These are phyloP conservation scores for Colletotrichum paranaense DNA, from an alignment of 2,329 filamentous ascomycete genomes.

Conservation along the genomic window DNA sequence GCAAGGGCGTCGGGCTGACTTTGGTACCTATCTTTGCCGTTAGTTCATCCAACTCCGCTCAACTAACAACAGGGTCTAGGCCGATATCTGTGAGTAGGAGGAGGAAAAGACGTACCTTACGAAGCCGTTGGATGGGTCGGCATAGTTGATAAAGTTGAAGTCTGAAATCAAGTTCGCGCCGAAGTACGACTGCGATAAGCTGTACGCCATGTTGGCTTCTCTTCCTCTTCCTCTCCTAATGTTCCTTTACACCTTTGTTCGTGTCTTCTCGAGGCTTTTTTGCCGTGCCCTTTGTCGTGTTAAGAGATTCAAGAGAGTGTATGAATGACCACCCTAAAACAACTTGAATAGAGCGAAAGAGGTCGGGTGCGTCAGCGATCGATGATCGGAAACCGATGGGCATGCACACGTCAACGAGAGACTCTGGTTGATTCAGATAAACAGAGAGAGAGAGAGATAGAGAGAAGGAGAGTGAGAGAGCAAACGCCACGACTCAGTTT, in stretches of 20 bases:
- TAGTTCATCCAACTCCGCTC: not conserved
- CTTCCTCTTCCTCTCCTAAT: not conserved
- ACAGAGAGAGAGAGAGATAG: not conserved
- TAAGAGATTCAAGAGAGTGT: not conserved
- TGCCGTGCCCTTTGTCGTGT: not conserved
- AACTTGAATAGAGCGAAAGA: not conserved
- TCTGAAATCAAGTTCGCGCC: constrained; percentile 56
- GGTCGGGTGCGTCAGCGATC: not conserved
- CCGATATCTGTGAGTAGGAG: not conserved
- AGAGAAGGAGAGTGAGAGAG: not conserved
- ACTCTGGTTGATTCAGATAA: not conserved
- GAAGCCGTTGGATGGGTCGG: constrained; percentile 75
- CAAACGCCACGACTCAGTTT: not conserved
- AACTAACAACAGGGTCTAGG: not conserved
- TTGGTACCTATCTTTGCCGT: constrained; percentile 52
- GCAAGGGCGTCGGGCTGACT: constrained; percentile 51
- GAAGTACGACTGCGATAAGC: constrained; percentile 54
- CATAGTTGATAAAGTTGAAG: constrained; percentile 62
- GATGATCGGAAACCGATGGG: not conserved
- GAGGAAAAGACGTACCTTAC: constrained; percentile 66
- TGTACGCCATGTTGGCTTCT: constrained; percentile 45
- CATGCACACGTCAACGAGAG: constrained; percentile 11
- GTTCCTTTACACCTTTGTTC: not conserved
- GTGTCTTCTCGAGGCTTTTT: not conserved
- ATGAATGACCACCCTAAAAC: not conserved